phyloP scores from a whole-genome alignment of 345 rosid species.

The Passiflora organensis region DNA sequence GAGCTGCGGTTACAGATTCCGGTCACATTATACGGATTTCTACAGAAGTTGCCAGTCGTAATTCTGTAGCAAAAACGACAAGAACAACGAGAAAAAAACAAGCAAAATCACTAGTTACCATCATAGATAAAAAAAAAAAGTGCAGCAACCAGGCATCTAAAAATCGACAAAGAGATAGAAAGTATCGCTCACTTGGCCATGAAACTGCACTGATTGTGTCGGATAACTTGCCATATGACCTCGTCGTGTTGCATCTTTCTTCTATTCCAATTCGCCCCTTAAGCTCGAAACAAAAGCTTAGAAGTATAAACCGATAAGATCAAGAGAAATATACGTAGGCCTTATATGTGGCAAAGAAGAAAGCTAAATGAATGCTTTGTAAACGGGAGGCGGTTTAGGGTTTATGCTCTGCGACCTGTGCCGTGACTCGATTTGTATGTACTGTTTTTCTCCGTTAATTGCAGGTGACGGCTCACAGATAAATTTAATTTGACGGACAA shows the following conservation, averaged over 20 bases:
- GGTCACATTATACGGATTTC: slow-evolving; percentile 91
- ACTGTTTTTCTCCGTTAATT: no score
- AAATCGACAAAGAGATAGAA: neutral
- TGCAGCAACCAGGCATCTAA: no score
- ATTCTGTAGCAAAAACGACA: slow-evolving; percentile 44
- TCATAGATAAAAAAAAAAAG: neutral
- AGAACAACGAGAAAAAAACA: neutral
- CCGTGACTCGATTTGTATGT: no score
- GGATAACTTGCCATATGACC: slow-evolving; percentile 94
- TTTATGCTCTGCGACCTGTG: no score
- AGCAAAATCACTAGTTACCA: neutral
- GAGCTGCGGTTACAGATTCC: slow-evolving; percentile 93
- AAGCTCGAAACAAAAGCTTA: no score
- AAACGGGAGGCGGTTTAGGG: no score
- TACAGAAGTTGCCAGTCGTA: slow-evolving; percentile 77
- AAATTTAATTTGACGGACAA: no score
- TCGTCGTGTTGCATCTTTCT: slow-evolving; percentile 86
- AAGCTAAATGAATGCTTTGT: no score
- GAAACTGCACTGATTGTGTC: slow-evolving; percentile 96
- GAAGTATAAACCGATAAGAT: no score
- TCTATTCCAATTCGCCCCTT: neutral
- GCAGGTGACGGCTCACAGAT: no score
- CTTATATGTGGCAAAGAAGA: no score
- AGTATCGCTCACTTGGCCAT: slow-evolving; percentile 70
- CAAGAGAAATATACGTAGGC: no score